These are phyloP conservation scores for Leccinum olivaceopallidum DNA, from an alignment of 768 basidiomycete species.

Conservation along the genomic window DNA sequence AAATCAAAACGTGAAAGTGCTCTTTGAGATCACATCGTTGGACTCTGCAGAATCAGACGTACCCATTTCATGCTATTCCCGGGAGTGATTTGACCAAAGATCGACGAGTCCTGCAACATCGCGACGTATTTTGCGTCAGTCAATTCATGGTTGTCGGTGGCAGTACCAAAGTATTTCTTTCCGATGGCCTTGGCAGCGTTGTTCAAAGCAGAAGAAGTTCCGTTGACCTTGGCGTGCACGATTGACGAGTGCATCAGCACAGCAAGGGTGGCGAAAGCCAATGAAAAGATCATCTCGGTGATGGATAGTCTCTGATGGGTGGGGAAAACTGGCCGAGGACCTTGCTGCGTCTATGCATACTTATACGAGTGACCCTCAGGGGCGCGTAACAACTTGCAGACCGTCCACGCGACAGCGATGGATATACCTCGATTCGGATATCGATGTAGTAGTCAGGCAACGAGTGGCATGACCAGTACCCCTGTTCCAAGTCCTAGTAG, in stretches of 20 bases:
- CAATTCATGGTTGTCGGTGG: conserved; percentile 49
- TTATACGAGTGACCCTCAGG: not conserved
- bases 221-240: not conserved
- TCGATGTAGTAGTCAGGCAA: not conserved
- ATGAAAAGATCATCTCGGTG: conserved; percentile 1
- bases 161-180: conserved; percentile 47
- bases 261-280: conserved; percentile 8
- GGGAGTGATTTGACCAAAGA: conserved; percentile 23
- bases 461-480: not conserved
- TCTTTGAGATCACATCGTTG: not conserved
- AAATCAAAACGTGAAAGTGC: not conserved
- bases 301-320: not conserved
- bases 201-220: conserved; percentile 29
- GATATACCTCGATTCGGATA: not conserved
- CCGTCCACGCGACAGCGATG: not conserved
- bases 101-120: conserved; percentile 3
- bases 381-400: not conserved
- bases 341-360: not conserved
- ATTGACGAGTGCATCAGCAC: not conserved
- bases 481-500: too few species aligned
- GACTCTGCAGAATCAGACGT: conserved; percentile 1
- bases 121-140: conserved; percentile 27
- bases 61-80: conserved; percentile 25
- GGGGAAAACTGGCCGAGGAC: not conserved
- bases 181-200: conserved; percentile 37